A percentile compares a stretch with the other conserved stretches of the same genome.
Conservation (phyloP, 257 asterid genomes). For the Orobanche coerulescens region DNA sequence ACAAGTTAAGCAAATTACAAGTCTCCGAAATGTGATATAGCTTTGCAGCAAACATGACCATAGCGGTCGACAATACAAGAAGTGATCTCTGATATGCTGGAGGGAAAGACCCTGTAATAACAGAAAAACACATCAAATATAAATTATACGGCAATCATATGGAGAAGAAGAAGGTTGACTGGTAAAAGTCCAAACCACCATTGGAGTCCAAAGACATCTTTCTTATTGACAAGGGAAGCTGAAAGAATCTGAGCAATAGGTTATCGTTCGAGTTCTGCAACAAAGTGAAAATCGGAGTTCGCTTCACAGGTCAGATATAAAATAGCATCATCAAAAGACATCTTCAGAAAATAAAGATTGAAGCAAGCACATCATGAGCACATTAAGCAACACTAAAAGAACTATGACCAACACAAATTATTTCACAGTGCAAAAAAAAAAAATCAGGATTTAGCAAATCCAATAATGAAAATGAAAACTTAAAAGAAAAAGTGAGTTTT, state of each 20-base stretch:
- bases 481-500: background rate
- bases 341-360: background rate
- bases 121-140: conserved; percentile 17
- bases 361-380: background rate
- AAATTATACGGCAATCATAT: background rate
- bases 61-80: conserved; percentile 65
- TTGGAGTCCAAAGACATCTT: conserved; percentile 58
- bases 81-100: conserved; percentile 70
- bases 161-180: background rate
- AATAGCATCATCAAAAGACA: conserved; percentile 9
- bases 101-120: conserved; percentile 50
- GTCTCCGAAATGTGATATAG: conserved; percentile 55
- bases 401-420: background rate
- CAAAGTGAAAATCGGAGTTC: conserved; percentile 17
- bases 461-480: background rate
- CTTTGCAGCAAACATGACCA: conserved; percentile 73
- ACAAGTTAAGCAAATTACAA: conserved; percentile 41
- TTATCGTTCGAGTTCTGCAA: conserved; percentile 55
- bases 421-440: background rate
- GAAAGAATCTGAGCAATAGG: conserved; percentile 61
- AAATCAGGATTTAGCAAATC: background rate
- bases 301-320: background rate
- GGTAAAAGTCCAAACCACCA: conserved; percentile 36
- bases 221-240: conserved; percentile 70
- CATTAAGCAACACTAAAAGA: no score